Evolutionary conservation across 257 asterid species (phyloP).

Genomic region (Haberlea rhodopensis): DNA sequence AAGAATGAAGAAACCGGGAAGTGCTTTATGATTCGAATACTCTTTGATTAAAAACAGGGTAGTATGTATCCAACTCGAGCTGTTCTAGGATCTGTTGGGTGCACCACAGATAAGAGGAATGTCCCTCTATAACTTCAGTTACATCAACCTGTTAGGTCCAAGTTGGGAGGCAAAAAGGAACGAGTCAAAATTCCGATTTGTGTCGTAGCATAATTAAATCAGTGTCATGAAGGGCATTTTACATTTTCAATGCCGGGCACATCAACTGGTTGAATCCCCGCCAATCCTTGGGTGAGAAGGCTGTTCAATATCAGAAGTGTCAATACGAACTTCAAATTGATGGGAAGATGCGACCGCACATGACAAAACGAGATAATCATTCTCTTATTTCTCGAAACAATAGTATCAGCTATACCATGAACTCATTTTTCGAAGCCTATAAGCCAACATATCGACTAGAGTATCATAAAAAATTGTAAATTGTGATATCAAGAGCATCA

Average conservation of each 20-base stretch:
- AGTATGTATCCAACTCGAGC: slow-evolving; percentile 69
- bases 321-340: slow-evolving; percentile 6
- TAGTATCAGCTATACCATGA: neutral
- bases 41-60: slow-evolving; percentile 53
- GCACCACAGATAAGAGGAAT: slow-evolving; percentile 84
- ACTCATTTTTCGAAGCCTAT: neutral
- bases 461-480: slow-evolving; percentile 6
- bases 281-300: slow-evolving; percentile 93
- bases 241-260: slow-evolving; percentile 91
- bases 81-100: slow-evolving; percentile 68
- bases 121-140: slow-evolving; percentile 79
- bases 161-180: neutral
- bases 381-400: neutral
- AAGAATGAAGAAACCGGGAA: neutral
- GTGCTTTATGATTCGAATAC: slow-evolving; percentile 27
- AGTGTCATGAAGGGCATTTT: slow-evolving; percentile 22
- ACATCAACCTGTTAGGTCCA: slow-evolving; percentile 62
- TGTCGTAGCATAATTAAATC: neutral
- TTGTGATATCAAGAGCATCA: slow-evolving; percentile 18
- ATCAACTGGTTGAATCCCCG: slow-evolving; percentile 89
- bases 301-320: slow-evolving; percentile 39
- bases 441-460: slow-evolving; percentile 8
- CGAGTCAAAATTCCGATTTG: neutral
- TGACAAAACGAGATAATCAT: neutral
- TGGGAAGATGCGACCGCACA: neutral